Evolutionary conservation across 169 alveolate species (phyloP), one percentile per base, ranked within the genome.

Genomic region (Plasmodium cynomolgi): DNA sequence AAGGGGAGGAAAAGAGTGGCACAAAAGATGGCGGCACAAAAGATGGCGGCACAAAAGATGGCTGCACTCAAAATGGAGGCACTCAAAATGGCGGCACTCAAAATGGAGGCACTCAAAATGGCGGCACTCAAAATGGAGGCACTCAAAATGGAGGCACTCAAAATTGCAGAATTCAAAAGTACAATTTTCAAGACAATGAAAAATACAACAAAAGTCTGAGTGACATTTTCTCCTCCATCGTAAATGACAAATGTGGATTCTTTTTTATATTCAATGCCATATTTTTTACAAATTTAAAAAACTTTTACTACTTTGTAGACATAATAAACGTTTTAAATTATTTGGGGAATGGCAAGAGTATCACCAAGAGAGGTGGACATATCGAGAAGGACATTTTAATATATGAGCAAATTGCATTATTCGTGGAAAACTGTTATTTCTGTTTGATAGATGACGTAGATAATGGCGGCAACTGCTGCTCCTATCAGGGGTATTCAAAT

Each of bases 201-300:
- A 56, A 29, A 86, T 41, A 34, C 13, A 80, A 62, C 37, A 47
- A 90, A 39, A 26, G 77, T 80, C 20, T 90, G 17, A 80, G 47
- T 56, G 73, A 90, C 1, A 58, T 80, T 26, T 90, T 90, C 82
- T 26, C 50, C 47, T 26, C 81, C 73, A 26, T 90, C 5, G 75
- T 90, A 34, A 90, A 80, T 90, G 94, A 90, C 41, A 74, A 90
- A n/a, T 80, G 71, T 47, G 94, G 94, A 23, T 90, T 90, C 39
- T 90, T 90, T 23, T 90, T 80, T 68, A 68, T 81, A 39, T 74
- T 90, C 23, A 90, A 90, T 50, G 72, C 91, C 11, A 26, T 90
- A 13, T 90, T 80, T 41, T 90, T 90, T 90, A 71, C 91, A 54
- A 39, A 90, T 31, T 90, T 90, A 62, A 90, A 90, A 90, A 90